A percentile compares a stretch with the other conserved stretches of the same genome.
These are phyloP conservation scores for Keqinozyma sinolaborantium DNA, from an alignment of 1,139 yeast genomes.

Conservation along the genomic window DNA sequence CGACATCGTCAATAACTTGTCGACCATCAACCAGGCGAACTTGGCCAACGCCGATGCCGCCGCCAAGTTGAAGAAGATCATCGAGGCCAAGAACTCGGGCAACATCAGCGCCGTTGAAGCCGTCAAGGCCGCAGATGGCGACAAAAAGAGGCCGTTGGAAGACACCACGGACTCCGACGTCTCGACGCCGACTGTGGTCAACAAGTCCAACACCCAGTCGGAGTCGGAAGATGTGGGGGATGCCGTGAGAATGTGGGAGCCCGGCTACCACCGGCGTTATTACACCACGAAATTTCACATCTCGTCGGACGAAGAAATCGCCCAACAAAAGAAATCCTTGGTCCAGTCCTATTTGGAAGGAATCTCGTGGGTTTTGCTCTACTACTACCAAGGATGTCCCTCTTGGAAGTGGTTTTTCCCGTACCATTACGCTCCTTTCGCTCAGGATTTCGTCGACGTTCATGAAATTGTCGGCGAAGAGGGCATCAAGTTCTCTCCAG, in stretches of 20 bases:
- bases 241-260: slow-evolving; percentile 72
- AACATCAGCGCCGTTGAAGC: slow-evolving; percentile 37
- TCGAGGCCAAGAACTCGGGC: slow-evolving; percentile 23
- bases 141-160: slow-evolving; percentile 8
- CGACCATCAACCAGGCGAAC: slow-evolving; percentile 69
- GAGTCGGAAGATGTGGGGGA: slow-evolving; percentile 39
- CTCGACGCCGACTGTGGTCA: slow-evolving; percentile 20
- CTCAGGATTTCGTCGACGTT: slow-evolving; percentile 72
- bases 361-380: slow-evolving; percentile 88
- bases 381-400: slow-evolving; percentile 96
- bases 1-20: slow-evolving; percentile 68
- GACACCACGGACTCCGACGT: slow-evolving; percentile 17
- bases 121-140: slow-evolving; percentile 17
- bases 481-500: slow-evolving; percentile 60
- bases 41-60: slow-evolving; percentile 74
- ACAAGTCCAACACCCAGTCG: slow-evolving; percentile 11
- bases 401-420: slow-evolving; percentile 99
- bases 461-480: slow-evolving; percentile 43
- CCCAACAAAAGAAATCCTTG: slow-evolving; percentile 53
- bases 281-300: slow-evolving; percentile 73
- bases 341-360: slow-evolving; percentile 86
- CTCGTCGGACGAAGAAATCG: slow-evolving; percentile 51
- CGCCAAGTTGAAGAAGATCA: slow-evolving; percentile 51
- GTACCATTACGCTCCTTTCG: slow-evolving; percentile 97
- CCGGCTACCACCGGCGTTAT: slow-evolving; percentile 83